These are phyloP conservation scores for Diddensiella transvaalensis DNA, from an alignment of 805 yeast genomes.

Conservation along the genomic window DNA sequence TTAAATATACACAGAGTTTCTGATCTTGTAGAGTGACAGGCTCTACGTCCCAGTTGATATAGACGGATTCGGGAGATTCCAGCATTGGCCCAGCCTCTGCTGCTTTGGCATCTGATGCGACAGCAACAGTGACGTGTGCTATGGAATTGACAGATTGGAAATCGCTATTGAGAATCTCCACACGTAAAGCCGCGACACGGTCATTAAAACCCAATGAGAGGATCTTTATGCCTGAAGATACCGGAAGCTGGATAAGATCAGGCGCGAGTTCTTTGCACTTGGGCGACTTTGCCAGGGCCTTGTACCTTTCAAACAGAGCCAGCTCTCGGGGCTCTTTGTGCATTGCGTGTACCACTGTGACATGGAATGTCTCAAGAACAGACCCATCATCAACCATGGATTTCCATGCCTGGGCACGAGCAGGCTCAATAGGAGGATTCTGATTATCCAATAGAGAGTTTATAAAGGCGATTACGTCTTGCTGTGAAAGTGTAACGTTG, in stretches of 20 bases:
- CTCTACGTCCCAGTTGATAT: conserved; percentile 20
- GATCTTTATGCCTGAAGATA: conserved; percentile 38
- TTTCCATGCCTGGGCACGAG: conserved; percentile 13
- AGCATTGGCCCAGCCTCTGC: conserved; percentile 48
- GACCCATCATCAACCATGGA: conserved; percentile 10
- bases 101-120: conserved; percentile 46
- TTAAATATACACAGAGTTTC: conserved; percentile 14
- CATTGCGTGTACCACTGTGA: conserved; percentile 32
- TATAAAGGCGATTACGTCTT: conserved; percentile 19
- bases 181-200: conserved; percentile 52
- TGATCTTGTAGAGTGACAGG: conserved; percentile 16
- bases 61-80: conserved; percentile 5
- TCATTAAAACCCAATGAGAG: conserved; percentile 48
- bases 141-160: conserved; percentile 39
- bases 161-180: conserved; percentile 32
- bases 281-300: conserved; percentile 1
- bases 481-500: neutral
- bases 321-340: conserved; percentile 5
- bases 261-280: neutral
- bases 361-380: conserved; percentile 29
- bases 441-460: too few relatives aligned
- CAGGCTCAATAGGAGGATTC: conserved; percentile 14
- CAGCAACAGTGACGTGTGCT: conserved; percentile 76
- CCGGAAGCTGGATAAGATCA: neutral
- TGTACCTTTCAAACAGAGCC: conserved; percentile 1